phyloP scores from a whole-genome alignment of 371 early-diverging fungal genomes.

The Apophysomyces ossiformis region DNA sequence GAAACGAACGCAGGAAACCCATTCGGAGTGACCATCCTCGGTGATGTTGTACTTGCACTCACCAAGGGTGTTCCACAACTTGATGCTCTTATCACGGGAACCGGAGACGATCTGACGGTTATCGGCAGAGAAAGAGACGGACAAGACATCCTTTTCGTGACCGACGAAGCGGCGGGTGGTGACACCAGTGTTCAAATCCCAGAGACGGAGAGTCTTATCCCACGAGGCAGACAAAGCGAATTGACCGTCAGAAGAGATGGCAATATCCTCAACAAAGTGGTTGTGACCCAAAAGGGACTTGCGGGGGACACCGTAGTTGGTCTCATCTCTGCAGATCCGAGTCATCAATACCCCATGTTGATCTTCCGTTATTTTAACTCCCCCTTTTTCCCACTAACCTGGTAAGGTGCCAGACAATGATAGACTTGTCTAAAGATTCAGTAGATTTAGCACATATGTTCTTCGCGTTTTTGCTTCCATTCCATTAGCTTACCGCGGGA shows the following conservation, averaged over 20 bases:
- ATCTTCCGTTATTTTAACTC: neutral
- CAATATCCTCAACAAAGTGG: slow-evolving; percentile 97
- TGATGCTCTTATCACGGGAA: slow-evolving; percentile 98
- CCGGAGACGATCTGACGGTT: slow-evolving; percentile 98
- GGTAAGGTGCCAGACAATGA: slow-evolving; percentile 96
- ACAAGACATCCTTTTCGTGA: slow-evolving; percentile 97
- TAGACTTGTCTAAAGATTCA: slow-evolving; percentile 79
- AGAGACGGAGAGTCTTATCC: slow-evolving; percentile 98
- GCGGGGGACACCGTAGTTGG: slow-evolving; percentile 91
- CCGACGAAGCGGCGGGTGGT: slow-evolving; percentile 97
- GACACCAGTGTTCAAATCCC: slow-evolving; percentile 94
- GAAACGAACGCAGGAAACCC: slow-evolving; percentile 99
- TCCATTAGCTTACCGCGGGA: slow-evolving; percentile 79
- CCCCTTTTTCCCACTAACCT: slow-evolving; percentile 37
- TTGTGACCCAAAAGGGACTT: slow-evolving; percentile 94
- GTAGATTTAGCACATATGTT: neutral
- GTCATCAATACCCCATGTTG: neutral
- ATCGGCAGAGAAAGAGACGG: slow-evolving; percentile 98
- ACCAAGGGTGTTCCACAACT: slow-evolving; percentile 99
- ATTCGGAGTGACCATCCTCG: slow-evolving; percentile 95
- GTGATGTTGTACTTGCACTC: slow-evolving; percentile 98
- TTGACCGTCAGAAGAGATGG: slow-evolving; percentile 97
- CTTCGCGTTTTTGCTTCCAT: too few relatives aligned
- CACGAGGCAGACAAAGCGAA: slow-evolving; percentile 97
- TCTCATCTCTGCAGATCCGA: slow-evolving; percentile 68